Percentiles rank a stretch among this genome's conserved stretches.
phyloP scores from a whole-genome alignment of 2,329 filamentous ascomycete genomes.

The Arthrobotrys sphaeroides region DNA sequence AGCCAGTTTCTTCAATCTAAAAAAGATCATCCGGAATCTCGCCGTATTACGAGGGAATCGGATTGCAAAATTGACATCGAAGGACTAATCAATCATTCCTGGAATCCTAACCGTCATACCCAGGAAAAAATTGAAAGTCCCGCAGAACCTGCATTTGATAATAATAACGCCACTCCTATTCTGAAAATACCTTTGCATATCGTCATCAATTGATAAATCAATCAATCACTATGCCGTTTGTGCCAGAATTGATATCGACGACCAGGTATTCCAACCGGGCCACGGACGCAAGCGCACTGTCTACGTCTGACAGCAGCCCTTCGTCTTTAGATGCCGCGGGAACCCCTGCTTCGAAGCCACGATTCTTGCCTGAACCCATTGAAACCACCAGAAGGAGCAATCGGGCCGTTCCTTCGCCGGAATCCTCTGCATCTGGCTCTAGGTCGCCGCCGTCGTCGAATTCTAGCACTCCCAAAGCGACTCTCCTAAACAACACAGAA shows the following conservation, averaged over 20 bases:
- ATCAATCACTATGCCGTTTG: conserved; percentile 41
- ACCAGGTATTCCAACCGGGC: conserved; percentile 51
- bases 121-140: conserved; percentile 28
- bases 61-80: conserved; percentile 1
- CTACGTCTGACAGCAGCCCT: not conserved
- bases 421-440: conserved; percentile 3
- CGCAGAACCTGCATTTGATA: conserved; percentile 30
- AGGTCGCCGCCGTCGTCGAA: conserved; percentile 16
- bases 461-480: conserved; percentile 44
- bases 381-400: conserved; percentile 56
- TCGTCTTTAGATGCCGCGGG: conserved; percentile 7
- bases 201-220: not conserved
- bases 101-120: conserved; percentile 1
- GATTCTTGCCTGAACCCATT: conserved; percentile 55
- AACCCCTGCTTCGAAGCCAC: conserved; percentile 29
- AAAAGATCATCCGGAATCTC: conserved; percentile 42
- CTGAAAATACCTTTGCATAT: not conserved
- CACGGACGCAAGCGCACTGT: conserved; percentile 24
- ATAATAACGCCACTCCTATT: conserved; percentile 13
- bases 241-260: conserved; percentile 49
- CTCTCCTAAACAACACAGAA: conserved; percentile 21
- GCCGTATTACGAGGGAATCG: conserved; percentile 23
- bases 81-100: not conserved
- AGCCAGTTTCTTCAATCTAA: not conserved
- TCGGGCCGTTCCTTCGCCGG: conserved; percentile 13